A percentile compares a stretch with the other conserved stretches of the same genome.
These are phyloP conservation scores for Elymus sibiricus DNA, from an alignment of 176 grass and related monocot species.

Conservation along the genomic window DNA sequence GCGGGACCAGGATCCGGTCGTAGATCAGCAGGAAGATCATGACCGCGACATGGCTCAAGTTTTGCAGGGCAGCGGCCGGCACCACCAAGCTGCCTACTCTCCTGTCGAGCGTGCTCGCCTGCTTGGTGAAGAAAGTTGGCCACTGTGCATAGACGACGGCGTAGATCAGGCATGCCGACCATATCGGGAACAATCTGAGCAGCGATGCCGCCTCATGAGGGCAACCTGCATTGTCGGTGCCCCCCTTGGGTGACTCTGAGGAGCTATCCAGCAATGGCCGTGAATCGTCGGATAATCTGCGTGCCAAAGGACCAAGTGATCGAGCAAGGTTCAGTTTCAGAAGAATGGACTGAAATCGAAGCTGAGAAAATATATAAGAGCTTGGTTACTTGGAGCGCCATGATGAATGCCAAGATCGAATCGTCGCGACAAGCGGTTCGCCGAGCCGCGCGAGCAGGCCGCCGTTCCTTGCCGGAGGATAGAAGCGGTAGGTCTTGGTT, in stretches of 20 bases:
- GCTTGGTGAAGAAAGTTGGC: conserved; percentile 49
- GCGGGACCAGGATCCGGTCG: conserved; percentile 33
- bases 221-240: not conserved
- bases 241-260: not conserved
- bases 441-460: not conserved
- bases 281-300: not conserved
- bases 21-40: conserved; percentile 47
- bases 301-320: not conserved
- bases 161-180: conserved; percentile 47
- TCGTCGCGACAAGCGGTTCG: not conserved
- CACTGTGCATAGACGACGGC: not conserved
- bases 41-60: conserved; percentile 2
- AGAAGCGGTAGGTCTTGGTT: conserved; percentile 25
- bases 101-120: conserved; percentile 42
- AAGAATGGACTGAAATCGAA: not conserved
- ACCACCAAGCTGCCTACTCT: conserved; percentile 26
- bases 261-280: not conserved
- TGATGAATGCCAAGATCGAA: not conserved
- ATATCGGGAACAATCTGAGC: conserved; percentile 42
- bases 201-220: not conserved
- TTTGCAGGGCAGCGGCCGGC: conserved; percentile 34
- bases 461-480: not conserved
- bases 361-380: not conserved
- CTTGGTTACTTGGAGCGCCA: not conserved
- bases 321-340: not conserved